Percentiles rank a stretch among this genome's conserved stretches.
Evolutionary conservation across 495 filamentous ascomycete species (phyloP).

Genomic region (Penicillium bovifimosum): DNA sequence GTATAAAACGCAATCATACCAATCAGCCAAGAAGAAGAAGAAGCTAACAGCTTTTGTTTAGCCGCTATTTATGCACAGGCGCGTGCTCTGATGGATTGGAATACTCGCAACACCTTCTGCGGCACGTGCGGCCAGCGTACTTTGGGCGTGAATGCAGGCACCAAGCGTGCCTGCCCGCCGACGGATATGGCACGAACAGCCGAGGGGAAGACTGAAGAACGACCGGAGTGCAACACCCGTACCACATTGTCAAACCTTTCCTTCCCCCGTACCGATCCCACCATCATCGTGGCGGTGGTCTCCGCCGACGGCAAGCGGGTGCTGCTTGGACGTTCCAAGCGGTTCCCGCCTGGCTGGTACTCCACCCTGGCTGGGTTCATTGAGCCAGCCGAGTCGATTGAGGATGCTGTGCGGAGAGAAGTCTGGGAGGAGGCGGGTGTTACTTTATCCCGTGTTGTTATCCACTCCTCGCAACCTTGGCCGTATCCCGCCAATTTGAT

Average conservation of each 20-base stretch:
- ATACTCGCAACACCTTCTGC: constrained; percentile 87
- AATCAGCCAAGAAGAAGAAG: neutral
- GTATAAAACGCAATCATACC: constrained; percentile 29
- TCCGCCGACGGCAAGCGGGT: constrained; percentile 66
- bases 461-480: constrained; percentile 92
- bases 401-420: constrained; percentile 91
- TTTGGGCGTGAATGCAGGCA: constrained; percentile 79
- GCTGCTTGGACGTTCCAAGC: constrained; percentile 77
- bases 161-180: constrained; percentile 84
- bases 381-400: constrained; percentile 89
- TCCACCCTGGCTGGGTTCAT: constrained; percentile 89
- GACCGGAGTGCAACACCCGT: constrained; percentile 68
- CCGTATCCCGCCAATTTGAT: constrained; percentile 86
- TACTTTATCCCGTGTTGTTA: constrained; percentile 74
- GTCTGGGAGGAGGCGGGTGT: constrained; percentile 96
- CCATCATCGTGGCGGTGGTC: constrained; percentile 89
- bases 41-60: constrained; percentile 27
- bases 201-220: constrained; percentile 38
- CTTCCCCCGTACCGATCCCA: constrained; percentile 94
- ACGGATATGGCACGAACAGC: constrained; percentile 52
- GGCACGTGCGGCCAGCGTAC: constrained; percentile 80
- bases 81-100: constrained; percentile 90
- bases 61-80: constrained; percentile 91
- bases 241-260: constrained; percentile 65
- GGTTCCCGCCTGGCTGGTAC: constrained; percentile 83